Percentiles rank a stretch among this genome's conserved stretches.
Evolutionary conservation across 768 basidiomycete species (phyloP).

Genomic region (Amyloporia xantha): DNA sequence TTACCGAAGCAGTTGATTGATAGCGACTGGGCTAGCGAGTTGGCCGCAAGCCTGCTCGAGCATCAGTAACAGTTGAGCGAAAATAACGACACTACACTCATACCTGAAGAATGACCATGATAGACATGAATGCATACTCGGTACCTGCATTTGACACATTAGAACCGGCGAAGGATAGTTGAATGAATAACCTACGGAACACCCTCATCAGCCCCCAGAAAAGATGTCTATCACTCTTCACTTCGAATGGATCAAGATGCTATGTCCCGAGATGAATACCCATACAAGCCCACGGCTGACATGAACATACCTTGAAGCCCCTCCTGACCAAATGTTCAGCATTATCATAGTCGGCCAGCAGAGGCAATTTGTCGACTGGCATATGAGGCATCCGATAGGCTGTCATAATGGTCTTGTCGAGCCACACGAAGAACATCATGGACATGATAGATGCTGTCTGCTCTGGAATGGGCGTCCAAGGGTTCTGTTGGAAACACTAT

Average conservation of each 20-base stretch:
- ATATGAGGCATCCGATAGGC: constrained; percentile 40
- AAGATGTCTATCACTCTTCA: constrained; percentile 22
- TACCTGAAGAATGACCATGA: constrained; percentile 7
- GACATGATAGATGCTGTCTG: constrained; percentile 26
- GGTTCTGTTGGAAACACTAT: constrained; percentile 16
- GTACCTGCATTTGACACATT: neutral
- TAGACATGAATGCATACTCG: constrained; percentile 1
- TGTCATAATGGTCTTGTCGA: constrained; percentile 43
- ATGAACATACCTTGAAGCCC: constrained; percentile 29
- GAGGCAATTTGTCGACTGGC: constrained; percentile 36
- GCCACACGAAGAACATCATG: constrained; percentile 41
- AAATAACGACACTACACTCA: neutral
- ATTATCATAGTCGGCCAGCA: constrained; percentile 42
- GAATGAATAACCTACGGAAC: constrained; percentile 2
- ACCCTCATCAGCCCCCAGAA: constrained; percentile 23
- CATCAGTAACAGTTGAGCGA: neutral
- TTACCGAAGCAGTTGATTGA: constrained; percentile 29
- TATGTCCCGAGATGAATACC: constrained; percentile 34
- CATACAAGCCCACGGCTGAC: constrained; percentile 49
- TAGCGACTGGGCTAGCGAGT: constrained; percentile 27
- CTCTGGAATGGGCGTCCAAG: constrained; percentile 21
- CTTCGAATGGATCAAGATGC: constrained; percentile 30
- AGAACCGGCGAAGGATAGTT: neutral
- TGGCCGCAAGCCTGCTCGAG: constrained; percentile 12
- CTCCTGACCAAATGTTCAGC: constrained; percentile 28